Conservation (phyloP, 495 filamentous ascomycete genomes). For the Elasticomyces elasticus region DNA sequence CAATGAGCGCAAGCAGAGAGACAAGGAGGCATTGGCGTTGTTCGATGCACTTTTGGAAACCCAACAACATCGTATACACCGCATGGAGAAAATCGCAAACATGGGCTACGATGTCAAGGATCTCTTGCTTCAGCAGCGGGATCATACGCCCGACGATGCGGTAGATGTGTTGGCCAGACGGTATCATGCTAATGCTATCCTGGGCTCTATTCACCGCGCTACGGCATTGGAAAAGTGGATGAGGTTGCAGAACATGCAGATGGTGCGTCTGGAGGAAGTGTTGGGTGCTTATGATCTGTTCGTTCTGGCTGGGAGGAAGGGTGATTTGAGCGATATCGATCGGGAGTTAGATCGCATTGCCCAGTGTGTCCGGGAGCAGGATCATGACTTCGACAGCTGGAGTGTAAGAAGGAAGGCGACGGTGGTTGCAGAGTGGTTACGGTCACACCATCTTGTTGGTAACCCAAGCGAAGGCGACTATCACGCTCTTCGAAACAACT, state of each 20-base stretch:
- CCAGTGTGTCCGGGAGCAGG: constrained; percentile 37
- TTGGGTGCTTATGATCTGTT: constrained; percentile 83
- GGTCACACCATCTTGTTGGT: constrained; percentile 55
- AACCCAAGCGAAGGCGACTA: constrained; percentile 55
- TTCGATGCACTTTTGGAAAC: constrained; percentile 62
- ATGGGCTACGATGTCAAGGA: constrained; percentile 86
- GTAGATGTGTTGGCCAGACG: constrained; percentile 76
- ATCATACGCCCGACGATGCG: constrained; percentile 47
- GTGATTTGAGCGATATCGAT: constrained; percentile 64
- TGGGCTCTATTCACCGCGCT: constrained; percentile 71
- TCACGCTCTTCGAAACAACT: constrained; percentile 70
- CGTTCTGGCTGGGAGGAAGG: constrained; percentile 56
- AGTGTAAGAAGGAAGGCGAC: constrained; percentile 57
- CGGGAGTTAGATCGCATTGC: constrained; percentile 55
- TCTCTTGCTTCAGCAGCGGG: constrained; percentile 48
- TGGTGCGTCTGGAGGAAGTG: constrained; percentile 59
- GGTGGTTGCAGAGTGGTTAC: constrained; percentile 55
- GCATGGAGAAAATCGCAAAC: constrained; percentile 56
- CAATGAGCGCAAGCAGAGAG: constrained; percentile 44
- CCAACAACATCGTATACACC: constrained; percentile 57
- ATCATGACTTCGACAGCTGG: constrained; percentile 41
- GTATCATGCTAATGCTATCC: constrained; percentile 63
- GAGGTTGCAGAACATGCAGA: constrained; percentile 39
- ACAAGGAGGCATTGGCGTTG: constrained; percentile 44
- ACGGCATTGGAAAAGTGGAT: constrained; percentile 70